phyloP scores from a whole-genome alignment of 192 early-diverging fungal species.

The Backusella sp. region DNA sequence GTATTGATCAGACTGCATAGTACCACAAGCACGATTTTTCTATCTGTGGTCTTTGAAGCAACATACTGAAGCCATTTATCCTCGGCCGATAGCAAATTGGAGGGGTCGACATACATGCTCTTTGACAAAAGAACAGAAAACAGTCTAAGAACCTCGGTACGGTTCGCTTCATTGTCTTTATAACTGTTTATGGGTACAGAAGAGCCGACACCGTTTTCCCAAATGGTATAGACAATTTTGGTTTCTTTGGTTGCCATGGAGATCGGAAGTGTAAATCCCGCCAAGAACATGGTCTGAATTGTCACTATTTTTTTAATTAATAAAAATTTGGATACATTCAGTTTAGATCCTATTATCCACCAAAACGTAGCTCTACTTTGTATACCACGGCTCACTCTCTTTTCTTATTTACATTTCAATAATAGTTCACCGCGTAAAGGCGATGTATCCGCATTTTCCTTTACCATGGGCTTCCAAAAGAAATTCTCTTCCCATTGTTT shows the following conservation, averaged over 20 bases:
- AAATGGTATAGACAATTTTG: constrained; percentile 65
- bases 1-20: constrained; percentile 90
- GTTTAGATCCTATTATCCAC: not conserved
- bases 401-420: constrained; percentile 34
- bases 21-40: constrained; percentile 71
- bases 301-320: constrained; percentile 16
- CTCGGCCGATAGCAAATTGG: constrained; percentile 43
- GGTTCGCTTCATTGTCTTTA: constrained; percentile 68
- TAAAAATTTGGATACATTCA: not conserved
- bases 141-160: constrained; percentile 78
- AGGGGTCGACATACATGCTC: constrained; percentile 73
- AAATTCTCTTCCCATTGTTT: constrained; percentile 56
- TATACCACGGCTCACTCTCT: not conserved
- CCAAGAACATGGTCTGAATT: constrained; percentile 57
- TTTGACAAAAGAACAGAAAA: constrained; percentile 76
- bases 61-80: constrained; percentile 62
- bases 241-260: constrained; percentile 34
- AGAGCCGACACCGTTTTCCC: constrained; percentile 78
- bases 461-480: constrained; percentile 57
- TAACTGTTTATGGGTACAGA: constrained; percentile 64
- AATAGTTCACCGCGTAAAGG: constrained; percentile 53
- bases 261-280: constrained; percentile 70
- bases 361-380: not conserved
- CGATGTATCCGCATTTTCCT: not conserved
- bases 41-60: constrained; percentile 49